Evolutionary conservation across 345 rosid species (phyloP).

Genomic region (Diplotaxis tenuifolia): DNA sequence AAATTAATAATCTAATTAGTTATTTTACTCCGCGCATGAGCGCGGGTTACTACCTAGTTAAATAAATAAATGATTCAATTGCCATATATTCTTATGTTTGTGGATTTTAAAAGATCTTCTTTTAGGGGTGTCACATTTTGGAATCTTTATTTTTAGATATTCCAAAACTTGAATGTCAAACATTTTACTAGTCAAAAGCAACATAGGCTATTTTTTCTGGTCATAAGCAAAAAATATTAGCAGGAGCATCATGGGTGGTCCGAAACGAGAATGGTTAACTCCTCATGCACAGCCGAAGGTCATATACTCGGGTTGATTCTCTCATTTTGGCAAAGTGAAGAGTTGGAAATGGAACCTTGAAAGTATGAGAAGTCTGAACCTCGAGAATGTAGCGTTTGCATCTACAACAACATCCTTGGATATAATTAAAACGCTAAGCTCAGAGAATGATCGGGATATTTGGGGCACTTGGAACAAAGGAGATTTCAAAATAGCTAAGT

Average conservation of each 20-base stretch:
- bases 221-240: not conserved
- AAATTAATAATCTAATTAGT: no score
- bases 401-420: no score
- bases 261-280: not conserved
- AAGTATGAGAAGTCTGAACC: not conserved
- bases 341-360: not conserved
- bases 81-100: conserved; percentile 17
- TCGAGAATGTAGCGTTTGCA: no score
- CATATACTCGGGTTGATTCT: not conserved
- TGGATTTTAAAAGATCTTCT: conserved; percentile 4
- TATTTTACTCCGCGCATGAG: no score
- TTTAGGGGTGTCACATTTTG: not conserved
- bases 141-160: conserved; percentile 6
- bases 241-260: not conserved
- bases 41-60: no score
- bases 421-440: no score
- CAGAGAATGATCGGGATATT: no score
- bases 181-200: not conserved
- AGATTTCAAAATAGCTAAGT: no score
- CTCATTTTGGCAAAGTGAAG: not conserved
- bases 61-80: not conserved
- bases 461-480: no score
- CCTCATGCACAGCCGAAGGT: not conserved
- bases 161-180: conserved; percentile 26
- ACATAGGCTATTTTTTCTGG: not conserved